A percentile compares a stretch with the other conserved stretches of the same genome.
Evolutionary conservation across 73 alveolate species (phyloP).

Genomic region (Paramecium sonneborni): DNA sequence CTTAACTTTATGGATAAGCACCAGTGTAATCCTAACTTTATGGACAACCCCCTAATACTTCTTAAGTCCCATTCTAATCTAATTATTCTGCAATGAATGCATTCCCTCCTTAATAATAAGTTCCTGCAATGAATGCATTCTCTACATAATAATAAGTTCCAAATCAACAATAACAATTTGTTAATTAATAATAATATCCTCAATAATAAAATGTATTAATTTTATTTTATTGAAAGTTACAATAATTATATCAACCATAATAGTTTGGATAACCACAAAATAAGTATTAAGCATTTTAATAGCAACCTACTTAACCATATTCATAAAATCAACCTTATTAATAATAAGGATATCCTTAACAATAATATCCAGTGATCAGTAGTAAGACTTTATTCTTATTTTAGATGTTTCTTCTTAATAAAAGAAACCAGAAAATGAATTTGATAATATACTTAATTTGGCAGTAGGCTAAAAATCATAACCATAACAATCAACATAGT

Average conservation of each 20-base stretch:
- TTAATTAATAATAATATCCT: not conserved
- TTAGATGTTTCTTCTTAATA: not conserved
- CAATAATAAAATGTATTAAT: not conserved
- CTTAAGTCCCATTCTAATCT: not conserved
- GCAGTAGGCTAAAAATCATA: not conserved
- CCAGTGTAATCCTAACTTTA: not conserved
- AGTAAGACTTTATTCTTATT: not conserved
- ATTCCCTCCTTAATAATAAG: not conserved
- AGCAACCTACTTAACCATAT: not conserved
- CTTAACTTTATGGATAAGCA: not conserved
- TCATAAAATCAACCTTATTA: not conserved
- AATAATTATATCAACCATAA: not conserved
- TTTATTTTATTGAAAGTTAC: not conserved
- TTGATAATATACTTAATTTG: slow-evolving; percentile 8
- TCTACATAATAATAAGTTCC: not conserved
- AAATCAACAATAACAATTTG: not conserved
- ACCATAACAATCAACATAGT: not conserved
- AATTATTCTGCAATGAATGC: not conserved
- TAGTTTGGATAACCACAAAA: not conserved
- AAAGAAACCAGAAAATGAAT: slow-evolving; percentile 30
- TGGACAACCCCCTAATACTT: not conserved
- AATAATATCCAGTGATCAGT: not conserved
- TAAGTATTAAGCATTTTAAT: not conserved
- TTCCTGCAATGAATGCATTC: not conserved
- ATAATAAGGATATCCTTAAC: not conserved